These are phyloP conservation scores for Corchorus capsularis DNA, from an alignment of 345 rosid genomes.

Conservation along the genomic window DNA sequence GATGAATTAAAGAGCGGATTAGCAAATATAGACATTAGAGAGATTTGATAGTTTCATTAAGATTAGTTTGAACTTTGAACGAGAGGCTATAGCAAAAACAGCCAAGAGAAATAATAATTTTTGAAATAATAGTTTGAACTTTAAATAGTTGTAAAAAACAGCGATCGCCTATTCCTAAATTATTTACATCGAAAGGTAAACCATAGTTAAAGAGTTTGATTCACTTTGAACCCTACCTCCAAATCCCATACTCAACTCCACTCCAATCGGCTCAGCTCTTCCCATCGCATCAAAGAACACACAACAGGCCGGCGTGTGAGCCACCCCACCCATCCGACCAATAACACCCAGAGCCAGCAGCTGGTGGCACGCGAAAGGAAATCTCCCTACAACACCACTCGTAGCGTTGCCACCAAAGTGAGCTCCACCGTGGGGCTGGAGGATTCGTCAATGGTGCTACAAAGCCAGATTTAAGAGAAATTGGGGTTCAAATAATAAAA, in stretches of 20 bases:
- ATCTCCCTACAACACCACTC: constrained; percentile 31
- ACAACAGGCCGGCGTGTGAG: constrained; percentile 37
- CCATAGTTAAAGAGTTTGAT: constrained; percentile 31
- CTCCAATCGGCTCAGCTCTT: constrained; percentile 40
- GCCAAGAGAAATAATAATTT: not conserved
- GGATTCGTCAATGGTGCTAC: constrained; percentile 44
- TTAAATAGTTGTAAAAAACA: constrained; percentile 4
- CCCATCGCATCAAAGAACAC: constrained; percentile 37
- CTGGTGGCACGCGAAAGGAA: constrained; percentile 52
- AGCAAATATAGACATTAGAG: not conserved
- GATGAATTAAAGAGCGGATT: not conserved
- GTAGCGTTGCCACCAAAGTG: constrained; percentile 20
- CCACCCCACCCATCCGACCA: not conserved
- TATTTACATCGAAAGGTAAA: constrained; percentile 19
- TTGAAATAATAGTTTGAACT: no score
- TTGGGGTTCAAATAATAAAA: no score
- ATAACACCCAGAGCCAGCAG: constrained; percentile 29
- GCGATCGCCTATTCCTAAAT: not conserved
- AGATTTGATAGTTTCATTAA: not conserved
- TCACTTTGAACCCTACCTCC: constrained; percentile 37
- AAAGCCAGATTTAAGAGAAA: no score
- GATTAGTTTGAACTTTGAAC: no score
- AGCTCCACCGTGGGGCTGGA: constrained; percentile 32
- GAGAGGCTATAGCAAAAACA: not conserved
- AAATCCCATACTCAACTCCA: constrained; percentile 28